Base-by-base conservation (phyloP, 2,329 filamentous ascomycete genomes). In the Colletotrichum higginsianum region DNA sequence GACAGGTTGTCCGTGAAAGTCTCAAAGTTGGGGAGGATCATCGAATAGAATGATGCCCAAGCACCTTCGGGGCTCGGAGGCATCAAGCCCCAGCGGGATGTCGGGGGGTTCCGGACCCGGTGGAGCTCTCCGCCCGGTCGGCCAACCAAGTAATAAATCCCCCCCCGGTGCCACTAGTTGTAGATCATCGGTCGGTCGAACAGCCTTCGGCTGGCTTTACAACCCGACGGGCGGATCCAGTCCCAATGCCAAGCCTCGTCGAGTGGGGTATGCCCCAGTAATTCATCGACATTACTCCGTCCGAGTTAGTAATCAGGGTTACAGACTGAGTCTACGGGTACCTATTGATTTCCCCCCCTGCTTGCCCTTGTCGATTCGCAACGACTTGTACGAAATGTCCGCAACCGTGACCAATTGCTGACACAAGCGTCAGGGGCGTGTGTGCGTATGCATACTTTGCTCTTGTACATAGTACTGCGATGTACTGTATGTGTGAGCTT, bases 331-430 rank as follows among this genome's bases (percentile, higher is more conserved):
- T 67, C 67, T 49, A 50, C 26, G 4, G 26, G 26, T 23, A 40
- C 50, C n/a, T 21, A 21, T 1, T 57, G 42, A 18, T 52, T 53
- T 30, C 18, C 16, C 38, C n/a, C 30, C 15, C 61, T 47, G 21
- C 15, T 56, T 38, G 18, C n/a, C 46, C 35, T 23, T 42, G 6
- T 11, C n/a, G 30, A 16, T 55, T 57, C 35, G 1, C 35, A 15
- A 35, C 23, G 35, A 50, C 21, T 44, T 56, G 18, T 52, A 50
- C 58, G 15, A 42, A 66, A 53, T 64, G 16, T 55, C 18, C 55
- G 55, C 21, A 57, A 46, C 57, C 67, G 50, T 50, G 64, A 57
- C 64, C 44, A 44, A 40, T 67, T 47, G 46, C 46, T 67, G 35
- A 16, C 18, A 57, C 18, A 44, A 30, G 21, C 47, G 6, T 11